Base-by-base conservation (phyloP, 1,139 yeast genomes). In the Yamadazyma spencermartinsiae region DNA sequence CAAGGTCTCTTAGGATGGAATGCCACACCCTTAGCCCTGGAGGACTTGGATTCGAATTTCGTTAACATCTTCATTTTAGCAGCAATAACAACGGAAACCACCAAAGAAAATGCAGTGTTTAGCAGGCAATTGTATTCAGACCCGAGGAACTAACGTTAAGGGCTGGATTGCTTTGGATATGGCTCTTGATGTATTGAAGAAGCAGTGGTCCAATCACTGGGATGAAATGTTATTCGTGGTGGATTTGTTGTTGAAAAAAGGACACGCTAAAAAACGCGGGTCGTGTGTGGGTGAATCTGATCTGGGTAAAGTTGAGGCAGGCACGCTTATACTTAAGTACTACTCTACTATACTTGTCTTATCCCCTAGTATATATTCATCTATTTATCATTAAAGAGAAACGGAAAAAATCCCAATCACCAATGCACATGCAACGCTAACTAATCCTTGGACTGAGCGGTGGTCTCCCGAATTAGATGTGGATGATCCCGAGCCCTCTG, bases 1-100 rank as follows among this genome's bases (percentile, higher is more conserved):
- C 98, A 94, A 39, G 99, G 98, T 61, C 95, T 75, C 50, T 82
- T 85, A 37, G 98, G 98, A 63, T 94, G 99, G 67, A 94, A 92
- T 41, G 98, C 98, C 56, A 94, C 89, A 48, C 97, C 97, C 68
- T 94, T 94, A 38, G 98, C 98, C 76, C 98, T 78, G 40, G 98
- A 88, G 51, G 98, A 90, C 78, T 94, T 94, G 57, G 98, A 89
- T 72, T 94, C 98, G 68, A 94, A 94, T 83, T 86, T 89, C 41
- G 96, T 89, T 61, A 89, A 79, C 96, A 89, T 86, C 87, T 89
- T 89, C 97, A 89, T 89, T n/a, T n/a, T 25, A 11, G 14, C 7
- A 7, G 28, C 6, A 28, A 28, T 9, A 19, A n/a, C n/a, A n/a
- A n/a, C n/a, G n/a, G n/a, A n/a, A n/a, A n/a, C n/a, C n/a, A n/a